Evolutionary conservation across 495 filamentous ascomycete genomes (phyloP).

Genomic region (Neurospora sp.): DNA sequence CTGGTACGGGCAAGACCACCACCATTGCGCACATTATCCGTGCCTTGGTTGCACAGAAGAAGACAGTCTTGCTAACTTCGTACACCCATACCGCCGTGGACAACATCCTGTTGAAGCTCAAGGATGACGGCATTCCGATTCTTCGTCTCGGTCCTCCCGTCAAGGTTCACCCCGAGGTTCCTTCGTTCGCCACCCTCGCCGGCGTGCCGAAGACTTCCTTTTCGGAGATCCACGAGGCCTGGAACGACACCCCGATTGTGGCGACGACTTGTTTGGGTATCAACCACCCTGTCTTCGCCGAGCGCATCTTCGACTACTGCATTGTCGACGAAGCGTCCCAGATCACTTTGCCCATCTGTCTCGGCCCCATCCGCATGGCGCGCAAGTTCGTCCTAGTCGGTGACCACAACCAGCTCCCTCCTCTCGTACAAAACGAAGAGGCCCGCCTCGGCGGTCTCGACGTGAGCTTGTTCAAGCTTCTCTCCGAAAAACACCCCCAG

Average conservation of each 20-base stretch:
- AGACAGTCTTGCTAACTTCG: conserved; percentile 84
- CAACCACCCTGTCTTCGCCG: conserved; percentile 76
- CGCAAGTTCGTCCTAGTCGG: conserved; percentile 91
- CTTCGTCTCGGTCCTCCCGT: conserved; percentile 71
- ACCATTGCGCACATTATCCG: conserved; percentile 97
- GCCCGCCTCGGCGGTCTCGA: conserved; percentile 82
- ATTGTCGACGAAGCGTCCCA: conserved; percentile 98
- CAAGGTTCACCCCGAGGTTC: conserved; percentile 81
- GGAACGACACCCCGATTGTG: conserved; percentile 75
- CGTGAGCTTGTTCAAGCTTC: conserved; percentile 82
- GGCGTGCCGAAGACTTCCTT: conserved; percentile 59
- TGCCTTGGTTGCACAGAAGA: conserved; percentile 77
- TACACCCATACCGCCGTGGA: conserved; percentile 97
- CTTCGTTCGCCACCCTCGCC: conserved; percentile 69
- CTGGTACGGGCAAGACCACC: conserved; percentile 94
- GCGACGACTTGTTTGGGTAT: conserved; percentile 92
- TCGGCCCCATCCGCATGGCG: conserved; percentile 89
- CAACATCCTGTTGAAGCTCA: conserved; percentile 90
- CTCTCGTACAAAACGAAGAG: conserved; percentile 84
- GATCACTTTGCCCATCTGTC: conserved; percentile 87
- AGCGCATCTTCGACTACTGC: conserved; percentile 91
- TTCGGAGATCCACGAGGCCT: conserved; percentile 71
- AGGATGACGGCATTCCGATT: conserved; percentile 65
- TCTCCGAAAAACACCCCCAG: conserved; percentile 76
- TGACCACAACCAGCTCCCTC: conserved; percentile 91